Conservation (phyloP, 2,329 filamentous ascomycete genomes). For the Exophiala sp. region DNA sequence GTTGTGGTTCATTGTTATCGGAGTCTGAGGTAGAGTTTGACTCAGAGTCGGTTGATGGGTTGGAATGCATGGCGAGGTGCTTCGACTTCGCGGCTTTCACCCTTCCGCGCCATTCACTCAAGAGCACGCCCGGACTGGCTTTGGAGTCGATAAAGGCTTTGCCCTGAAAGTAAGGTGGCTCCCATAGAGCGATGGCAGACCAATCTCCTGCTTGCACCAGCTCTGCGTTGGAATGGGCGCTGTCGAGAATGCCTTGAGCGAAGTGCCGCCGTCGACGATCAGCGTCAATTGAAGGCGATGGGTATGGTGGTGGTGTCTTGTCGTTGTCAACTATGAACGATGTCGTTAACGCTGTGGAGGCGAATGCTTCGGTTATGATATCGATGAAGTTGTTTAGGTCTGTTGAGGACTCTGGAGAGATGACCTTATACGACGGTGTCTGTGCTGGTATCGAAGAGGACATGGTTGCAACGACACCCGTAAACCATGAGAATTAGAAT, state of each 20-base stretch:
- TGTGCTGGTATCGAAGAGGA: background rate
- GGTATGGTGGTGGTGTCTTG: constrained; percentile 22
- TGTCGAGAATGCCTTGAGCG: constrained; percentile 19
- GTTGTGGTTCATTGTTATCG: constrained; percentile 1
- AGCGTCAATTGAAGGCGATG: constrained; percentile 12
- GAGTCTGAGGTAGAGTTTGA: constrained; percentile 2
- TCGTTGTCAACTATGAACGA: constrained; percentile 26
- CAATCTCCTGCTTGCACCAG: constrained; percentile 26
- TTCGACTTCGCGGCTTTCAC: constrained; percentile 21
- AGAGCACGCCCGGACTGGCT: constrained; percentile 11
- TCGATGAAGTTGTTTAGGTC: constrained; percentile 20
- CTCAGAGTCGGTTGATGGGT: background rate
- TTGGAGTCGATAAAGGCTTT: constrained; percentile 23
- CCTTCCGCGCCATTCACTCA: constrained; percentile 20
- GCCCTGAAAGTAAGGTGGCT: constrained; percentile 21
- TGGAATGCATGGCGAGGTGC: constrained; percentile 12
- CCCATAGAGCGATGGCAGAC: constrained; percentile 26
- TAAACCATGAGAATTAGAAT: too few species aligned
- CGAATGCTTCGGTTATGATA: constrained; percentile 24
- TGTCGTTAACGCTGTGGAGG: constrained; percentile 15
- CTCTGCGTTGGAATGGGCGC: constrained; percentile 19
- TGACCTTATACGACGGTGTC: constrained; percentile 5
- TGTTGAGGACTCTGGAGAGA: constrained; percentile 7
- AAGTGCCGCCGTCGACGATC: constrained; percentile 21
- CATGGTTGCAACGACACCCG: background rate